These are phyloP conservation scores for Glarea lozoyensis DNA, from an alignment of 495 filamentous ascomycete genomes.

Conservation along the genomic window DNA sequence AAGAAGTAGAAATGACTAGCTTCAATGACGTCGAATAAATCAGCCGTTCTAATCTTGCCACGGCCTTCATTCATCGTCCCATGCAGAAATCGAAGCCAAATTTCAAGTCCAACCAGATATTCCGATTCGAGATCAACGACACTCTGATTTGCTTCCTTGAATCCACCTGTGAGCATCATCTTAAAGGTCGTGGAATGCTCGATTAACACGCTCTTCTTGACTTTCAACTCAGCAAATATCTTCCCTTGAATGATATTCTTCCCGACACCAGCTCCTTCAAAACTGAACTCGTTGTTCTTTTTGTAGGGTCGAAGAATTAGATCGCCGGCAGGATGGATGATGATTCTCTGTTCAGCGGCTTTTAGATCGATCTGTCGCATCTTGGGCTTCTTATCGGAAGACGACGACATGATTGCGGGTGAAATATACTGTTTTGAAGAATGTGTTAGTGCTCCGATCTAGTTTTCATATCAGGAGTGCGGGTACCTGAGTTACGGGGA, in stretches of 20 bases:
- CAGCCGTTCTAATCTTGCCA: neutral
- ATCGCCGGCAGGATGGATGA: neutral
- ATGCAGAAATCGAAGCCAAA: constrained; percentile 4
- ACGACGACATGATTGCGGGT: too few species aligned
- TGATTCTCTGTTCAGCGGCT: neutral
- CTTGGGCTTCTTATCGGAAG: too few species aligned
- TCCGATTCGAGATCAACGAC: constrained; percentile 1
- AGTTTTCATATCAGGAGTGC: too few species aligned
- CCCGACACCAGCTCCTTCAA: neutral
- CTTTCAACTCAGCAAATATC: neutral
- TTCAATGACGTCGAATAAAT: constrained; percentile 3
- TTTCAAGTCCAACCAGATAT: neutral
- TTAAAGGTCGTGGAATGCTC: neutral
- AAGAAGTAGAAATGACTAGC: neutral
- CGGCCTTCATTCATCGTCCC: neutral
- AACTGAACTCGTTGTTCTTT: neutral
- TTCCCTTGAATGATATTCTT: neutral
- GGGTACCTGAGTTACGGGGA: too few species aligned
- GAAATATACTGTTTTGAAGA: too few species aligned
- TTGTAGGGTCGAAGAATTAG: neutral
- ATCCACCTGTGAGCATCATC: neutral
- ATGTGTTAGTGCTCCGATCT: too few species aligned
- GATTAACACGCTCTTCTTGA: neutral
- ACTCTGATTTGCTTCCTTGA: neutral
- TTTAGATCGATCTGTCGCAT: too few species aligned